Conservation (phyloP, 2,329 filamentous ascomycete genomes). For the Metarhizium sp. region DNA sequence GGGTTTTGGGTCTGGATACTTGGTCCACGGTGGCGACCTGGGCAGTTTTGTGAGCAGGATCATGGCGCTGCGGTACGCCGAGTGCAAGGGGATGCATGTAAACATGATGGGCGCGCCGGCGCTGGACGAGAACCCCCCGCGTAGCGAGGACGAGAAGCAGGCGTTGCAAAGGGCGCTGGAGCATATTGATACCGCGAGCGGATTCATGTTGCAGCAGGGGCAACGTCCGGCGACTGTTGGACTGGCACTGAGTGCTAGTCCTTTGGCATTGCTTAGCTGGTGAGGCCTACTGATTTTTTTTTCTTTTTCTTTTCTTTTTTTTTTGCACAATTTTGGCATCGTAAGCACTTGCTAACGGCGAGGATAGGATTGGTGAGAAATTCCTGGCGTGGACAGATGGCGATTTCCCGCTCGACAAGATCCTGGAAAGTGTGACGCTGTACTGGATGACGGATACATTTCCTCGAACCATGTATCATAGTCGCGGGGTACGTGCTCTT, state of each 20-base stretch:
- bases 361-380: conserved; percentile 43
- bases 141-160: conserved; percentile 2
- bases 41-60: conserved; percentile 33
- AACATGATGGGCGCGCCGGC: conserved; percentile 10
- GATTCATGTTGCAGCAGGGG: conserved; percentile 43
- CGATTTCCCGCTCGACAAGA: conserved; percentile 27
- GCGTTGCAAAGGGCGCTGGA: conserved; percentile 22
- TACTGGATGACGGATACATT: conserved; percentile 47
- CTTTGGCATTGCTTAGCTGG: conserved; percentile 48
- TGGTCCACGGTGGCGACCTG: conserved; percentile 49
- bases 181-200: conserved; percentile 32
- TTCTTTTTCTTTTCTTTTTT: background rate
- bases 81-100: conserved; percentile 35
- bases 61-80: conserved; percentile 29
- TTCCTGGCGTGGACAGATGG: conserved; percentile 43
- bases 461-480: conserved; percentile 38
- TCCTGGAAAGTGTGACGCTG: conserved; percentile 39
- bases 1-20: conserved; percentile 41
- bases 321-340: no score
- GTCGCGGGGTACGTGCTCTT: conserved; percentile 21
- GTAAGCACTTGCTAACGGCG: background rate
- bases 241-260: conserved; percentile 40
- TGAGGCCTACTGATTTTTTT: conserved; percentile 6
- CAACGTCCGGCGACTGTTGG: conserved; percentile 48
- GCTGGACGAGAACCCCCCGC: background rate